Evolutionary conservation across 1,284 basidiomycete species (phyloP), one percentile per base, ranked within the genome.

Genomic region (Cryptococcus sp.): DNA sequence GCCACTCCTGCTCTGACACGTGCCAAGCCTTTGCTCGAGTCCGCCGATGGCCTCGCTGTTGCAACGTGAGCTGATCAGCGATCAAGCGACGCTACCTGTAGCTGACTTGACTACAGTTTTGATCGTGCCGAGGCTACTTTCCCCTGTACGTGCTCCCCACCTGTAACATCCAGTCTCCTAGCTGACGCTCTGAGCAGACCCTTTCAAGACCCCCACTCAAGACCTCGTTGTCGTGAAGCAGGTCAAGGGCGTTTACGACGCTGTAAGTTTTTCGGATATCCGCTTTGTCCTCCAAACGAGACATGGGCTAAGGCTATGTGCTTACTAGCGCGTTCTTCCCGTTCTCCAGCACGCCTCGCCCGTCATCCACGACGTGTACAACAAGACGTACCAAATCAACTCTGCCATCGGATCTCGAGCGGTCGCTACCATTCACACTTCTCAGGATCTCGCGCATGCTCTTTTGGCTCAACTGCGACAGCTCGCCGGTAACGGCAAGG

Each of bases 201-300:
- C 77, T 20, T 79, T 79, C 76, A 77, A 73, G 70, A 77, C 75
- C 58, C 74, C 73, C 25, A 76, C 78, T 55, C 62, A 73, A 55
- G 77, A 79, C 46, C 65, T 79, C 42, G 57, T 76, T 47, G 73
- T 72, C 50, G 74, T 77, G 64, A 76, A 78, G 69, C 76, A 78
- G 67, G 71, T 71, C 59, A 75, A 75, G 66, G 74, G 68, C 22
- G 70, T 78, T 57, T 77, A 75, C 62, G 75, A 78, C 61, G 69
- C 65, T 39, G 74, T 77, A 51, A 64, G 73, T 64, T 16, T 19
- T 16, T 20, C 35, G 27, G 5, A 25, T 19, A n/a, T 17, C 42
- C 38, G 41, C 35, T 25, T 3, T 10, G 8, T 38, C 41, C 15
- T 11, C 35, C 40, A 30, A 15, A 8, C 13, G 13, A 35, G 8